Conservation (phyloP, 176 grass and related monocot species). For the Melocanna baccifera region DNA sequence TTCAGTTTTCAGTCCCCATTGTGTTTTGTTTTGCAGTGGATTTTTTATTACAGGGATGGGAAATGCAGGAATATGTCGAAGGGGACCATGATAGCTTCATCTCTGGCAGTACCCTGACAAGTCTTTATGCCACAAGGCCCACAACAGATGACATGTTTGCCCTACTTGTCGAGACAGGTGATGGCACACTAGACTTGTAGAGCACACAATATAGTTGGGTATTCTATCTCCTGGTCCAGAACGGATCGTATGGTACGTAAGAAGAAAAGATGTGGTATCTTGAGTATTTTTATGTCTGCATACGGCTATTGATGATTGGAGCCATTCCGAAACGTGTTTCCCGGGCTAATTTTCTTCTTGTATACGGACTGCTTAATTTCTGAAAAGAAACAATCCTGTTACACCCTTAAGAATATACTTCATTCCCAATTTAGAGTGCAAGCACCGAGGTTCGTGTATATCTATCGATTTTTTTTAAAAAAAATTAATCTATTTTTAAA, state of each 20-base stretch:
- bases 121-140: slow-evolving; percentile 28
- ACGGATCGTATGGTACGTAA: neutral
- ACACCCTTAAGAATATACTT: neutral
- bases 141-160: slow-evolving; percentile 13
- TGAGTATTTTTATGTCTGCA: neutral
- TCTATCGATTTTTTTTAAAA: no score
- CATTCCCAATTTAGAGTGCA: neutral
- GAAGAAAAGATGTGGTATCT: neutral
- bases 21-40: neutral
- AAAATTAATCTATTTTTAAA: no score
- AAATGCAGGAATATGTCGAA: neutral
- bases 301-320: neutral
- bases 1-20: neutral
- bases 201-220: neutral
- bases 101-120: slow-evolving; percentile 23
- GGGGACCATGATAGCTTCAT: slow-evolving; percentile 2
- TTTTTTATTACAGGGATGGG: neutral
- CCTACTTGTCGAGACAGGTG: neutral
- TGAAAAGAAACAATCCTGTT: neutral
- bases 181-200: neutral
- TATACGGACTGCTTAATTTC: neutral
- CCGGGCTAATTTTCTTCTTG: neutral
- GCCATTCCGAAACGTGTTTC: neutral
- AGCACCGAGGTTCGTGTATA: neutral
- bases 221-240: neutral